Base-by-base conservation (phyloP, 805 yeast genomes). In the Cyberlindnera meyerae region DNA sequence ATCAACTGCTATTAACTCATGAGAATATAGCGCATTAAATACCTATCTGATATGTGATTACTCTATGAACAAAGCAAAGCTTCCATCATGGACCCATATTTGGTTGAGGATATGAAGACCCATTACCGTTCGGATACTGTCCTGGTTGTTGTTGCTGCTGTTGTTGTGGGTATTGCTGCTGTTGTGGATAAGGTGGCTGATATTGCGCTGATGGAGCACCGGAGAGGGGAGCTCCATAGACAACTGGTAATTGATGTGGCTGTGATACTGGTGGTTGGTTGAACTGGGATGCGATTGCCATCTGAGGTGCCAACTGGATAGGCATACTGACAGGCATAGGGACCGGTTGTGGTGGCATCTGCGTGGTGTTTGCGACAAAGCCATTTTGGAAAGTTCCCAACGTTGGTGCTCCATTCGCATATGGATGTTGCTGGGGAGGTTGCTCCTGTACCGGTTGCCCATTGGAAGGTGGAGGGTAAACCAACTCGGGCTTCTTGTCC, bases 91-190 rank as follows among this genome's bases (percentile, higher is more conserved):
- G 27, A 27, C 6, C 31, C 31, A 14, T 27, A 20, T 20, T 7
- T 7, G 22, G 22, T 9, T 20, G 22, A 12, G 27, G 14, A 20
- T 15, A 17, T 8, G 26, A 14, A 18, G 25, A 18, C n/a, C 28
- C 25, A 25, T 17, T 27, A 4, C 33, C 36, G 12, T 20, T 30
- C 16, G 24, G 37, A 14, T 26, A 33, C n/a, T 18, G 34, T 9
- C 18, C 22, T 14, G 17, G 29, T 9, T 24, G 34, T 9, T 26
- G 30, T 7, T 15, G 25, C 14, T 24, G 33, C 25, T 55, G 58
- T 21, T 17, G 27, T 13, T 15, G 33, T 18, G 12, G 24, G 11
- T 11, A 8, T 21, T 8, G 24, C 8, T 8, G 11, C 24, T 8
- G 8, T 21, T 21, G 27, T 12, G 7, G 27, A 11, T 11, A n/a